These are phyloP conservation scores for Camellia lanceoleosa DNA, from an alignment of 148 eudicot genomes.

Conservation along the genomic window DNA sequence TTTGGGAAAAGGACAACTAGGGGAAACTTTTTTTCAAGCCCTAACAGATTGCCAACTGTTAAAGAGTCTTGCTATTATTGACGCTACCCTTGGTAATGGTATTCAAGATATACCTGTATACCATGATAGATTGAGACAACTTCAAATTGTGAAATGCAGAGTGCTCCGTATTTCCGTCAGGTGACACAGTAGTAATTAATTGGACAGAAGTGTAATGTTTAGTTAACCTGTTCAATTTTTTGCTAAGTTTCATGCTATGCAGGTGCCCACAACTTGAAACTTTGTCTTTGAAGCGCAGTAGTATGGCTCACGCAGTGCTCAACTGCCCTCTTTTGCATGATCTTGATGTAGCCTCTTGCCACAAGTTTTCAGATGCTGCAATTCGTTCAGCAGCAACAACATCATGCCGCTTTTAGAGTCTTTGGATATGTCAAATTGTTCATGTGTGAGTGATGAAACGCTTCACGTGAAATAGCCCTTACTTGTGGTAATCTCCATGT, in stretches of 20 bases:
- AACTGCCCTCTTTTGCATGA: constrained; percentile 85
- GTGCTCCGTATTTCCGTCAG: constrained; percentile 82
- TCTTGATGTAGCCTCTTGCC: constrained; percentile 92
- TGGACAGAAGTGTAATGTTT: constrained; percentile 4
- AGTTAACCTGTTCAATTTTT: not conserved
- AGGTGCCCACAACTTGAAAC: constrained; percentile 88
- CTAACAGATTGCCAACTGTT: constrained; percentile 64
- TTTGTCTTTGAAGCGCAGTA: constrained; percentile 85
- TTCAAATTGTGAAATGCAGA: constrained; percentile 82
- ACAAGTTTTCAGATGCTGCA: constrained; percentile 95
- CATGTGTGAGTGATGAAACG: constrained; percentile 92
- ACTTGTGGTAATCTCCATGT: constrained; percentile 64
- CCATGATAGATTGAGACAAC: constrained; percentile 73
- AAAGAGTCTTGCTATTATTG: constrained; percentile 64
- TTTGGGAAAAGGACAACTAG: constrained; percentile 72
- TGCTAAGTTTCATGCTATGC: constrained; percentile 25
- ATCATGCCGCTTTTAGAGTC: constrained; percentile 80
- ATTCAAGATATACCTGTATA: constrained; percentile 75
- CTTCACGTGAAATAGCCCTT: constrained; percentile 72
- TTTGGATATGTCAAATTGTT: constrained; percentile 91
- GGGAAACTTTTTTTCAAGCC: constrained; percentile 72
- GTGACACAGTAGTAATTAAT: constrained; percentile 27
- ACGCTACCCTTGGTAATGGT: constrained; percentile 82
- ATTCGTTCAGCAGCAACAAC: constrained; percentile 78
- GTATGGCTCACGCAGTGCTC: constrained; percentile 88